These are phyloP conservation scores for Withania somnifera DNA, from an alignment of 305 asterid species.

Conservation along the genomic window DNA sequence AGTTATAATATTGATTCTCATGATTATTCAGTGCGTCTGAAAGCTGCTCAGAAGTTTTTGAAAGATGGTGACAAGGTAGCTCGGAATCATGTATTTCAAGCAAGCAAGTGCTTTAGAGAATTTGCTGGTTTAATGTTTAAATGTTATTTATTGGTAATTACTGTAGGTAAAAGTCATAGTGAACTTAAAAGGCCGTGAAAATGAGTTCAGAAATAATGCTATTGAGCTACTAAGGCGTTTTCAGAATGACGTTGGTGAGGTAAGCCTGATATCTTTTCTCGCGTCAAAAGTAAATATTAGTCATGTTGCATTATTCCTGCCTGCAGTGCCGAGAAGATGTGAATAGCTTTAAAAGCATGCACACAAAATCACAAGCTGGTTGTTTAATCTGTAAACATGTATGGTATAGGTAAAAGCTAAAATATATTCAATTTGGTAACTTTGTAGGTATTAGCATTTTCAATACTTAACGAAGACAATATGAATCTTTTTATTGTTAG, in stretches of 20 bases:
- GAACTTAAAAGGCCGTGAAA: constrained; percentile 88
- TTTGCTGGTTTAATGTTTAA: not conserved
- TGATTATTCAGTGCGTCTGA: constrained; percentile 89
- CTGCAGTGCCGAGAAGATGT: not conserved
- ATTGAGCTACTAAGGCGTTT: constrained; percentile 77
- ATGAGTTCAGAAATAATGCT: constrained; percentile 77
- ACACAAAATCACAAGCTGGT: not conserved
- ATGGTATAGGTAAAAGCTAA: not conserved
- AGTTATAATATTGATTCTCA: constrained; percentile 90
- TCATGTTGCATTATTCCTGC: not conserved
- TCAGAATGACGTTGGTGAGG: constrained; percentile 84
- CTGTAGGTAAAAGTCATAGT: constrained; percentile 86
- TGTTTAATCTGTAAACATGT: no score
- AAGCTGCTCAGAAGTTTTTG: constrained; percentile 80
- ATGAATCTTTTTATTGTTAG: not conserved
- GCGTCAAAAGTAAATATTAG: not conserved
- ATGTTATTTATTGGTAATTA: not conserved
- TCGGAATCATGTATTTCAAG: constrained; percentile 11
- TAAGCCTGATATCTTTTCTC: constrained; percentile 12
- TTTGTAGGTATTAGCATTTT: not conserved
- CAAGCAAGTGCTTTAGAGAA: not conserved
- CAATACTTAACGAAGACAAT: not conserved
- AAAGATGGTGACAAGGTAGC: constrained; percentile 89
- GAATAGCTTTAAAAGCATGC: not conserved
- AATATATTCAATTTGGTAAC: not conserved